Base-by-base conservation (phyloP, 2,329 filamentous ascomycete genomes). In the Raffaelea ambrosiae region DNA sequence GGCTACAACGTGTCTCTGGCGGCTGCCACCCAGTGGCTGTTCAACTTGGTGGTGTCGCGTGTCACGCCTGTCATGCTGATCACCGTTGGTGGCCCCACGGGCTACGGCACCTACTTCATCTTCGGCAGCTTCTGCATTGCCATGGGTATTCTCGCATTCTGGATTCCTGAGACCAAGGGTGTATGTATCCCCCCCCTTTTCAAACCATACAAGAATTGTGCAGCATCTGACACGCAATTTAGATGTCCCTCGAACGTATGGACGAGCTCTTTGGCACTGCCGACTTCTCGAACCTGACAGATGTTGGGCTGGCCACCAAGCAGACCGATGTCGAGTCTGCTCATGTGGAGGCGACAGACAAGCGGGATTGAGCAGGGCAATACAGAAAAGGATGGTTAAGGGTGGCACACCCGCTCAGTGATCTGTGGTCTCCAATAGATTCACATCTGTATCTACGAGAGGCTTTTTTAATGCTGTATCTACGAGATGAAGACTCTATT, bases 31-130 rank as follows among this genome's bases (percentile, higher is more conserved):
- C 77, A 83, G 56, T 81, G 78, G 77, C 59, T 83, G 1, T 82
- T 83, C 60, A 83, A 83, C 55, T 74, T 83, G 36, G 77, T 80
- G 2, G 76, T 84, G 18, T 77, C 79, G 5, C 66, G 77, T 21
- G 75, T 76, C 20, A 77, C 77, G 1, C 78, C 77, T 0, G 72
- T 72, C 33, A 83, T 83, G 80, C 67, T 84, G 52, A 68, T 71
- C 65, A 53, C 52, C 1, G 53, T 48, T 14, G 53, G 54, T 13
- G 55, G 56, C 8, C 23, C 44, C 9, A 54, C 51, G 7, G 57
- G 58, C 1, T 61, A 56, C 40, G 71, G 72, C 26, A 72, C 75
- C 0, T 82, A 79, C 61, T 68, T 82, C 49, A 76, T 80, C 44
- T 82, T 78, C 59, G 69, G 72, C 5, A 71, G 63, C 20, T 78